Evolutionary conservation across 2,329 filamentous ascomycete species (phyloP).

Genomic region (Ophiostoma sp.): DNA sequence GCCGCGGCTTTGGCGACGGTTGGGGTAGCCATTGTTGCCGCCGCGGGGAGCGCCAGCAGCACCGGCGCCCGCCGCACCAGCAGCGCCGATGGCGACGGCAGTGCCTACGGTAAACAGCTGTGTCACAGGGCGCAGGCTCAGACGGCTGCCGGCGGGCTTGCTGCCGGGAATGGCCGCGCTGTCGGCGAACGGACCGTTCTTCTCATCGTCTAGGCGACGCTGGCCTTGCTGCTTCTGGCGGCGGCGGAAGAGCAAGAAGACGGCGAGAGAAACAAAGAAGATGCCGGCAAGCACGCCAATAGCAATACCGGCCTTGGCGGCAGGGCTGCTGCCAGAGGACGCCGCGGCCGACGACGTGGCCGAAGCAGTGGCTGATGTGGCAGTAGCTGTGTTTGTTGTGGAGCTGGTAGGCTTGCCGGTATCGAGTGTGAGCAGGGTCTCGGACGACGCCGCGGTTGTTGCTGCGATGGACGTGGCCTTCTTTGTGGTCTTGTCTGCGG

Average conservation of each 20-base stretch:
- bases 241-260: conserved; percentile 65
- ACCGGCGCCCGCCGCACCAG: conserved; percentile 14
- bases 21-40: conserved; percentile 30
- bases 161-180: conserved; percentile 20
- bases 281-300: conserved; percentile 72
- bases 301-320: conserved; percentile 72
- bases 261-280: conserved; percentile 58
- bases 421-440: conserved; percentile 22
- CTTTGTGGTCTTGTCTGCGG: conserved; percentile 9
- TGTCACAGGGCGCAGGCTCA: conserved; percentile 79
- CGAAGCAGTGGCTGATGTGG: conserved; percentile 4
- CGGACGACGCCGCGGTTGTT: conserved; percentile 13
- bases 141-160: conserved; percentile 49
- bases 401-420: conserved; percentile 14
- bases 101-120: conserved; percentile 66
- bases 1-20: conserved; percentile 48
- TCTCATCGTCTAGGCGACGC: conserved; percentile 58
- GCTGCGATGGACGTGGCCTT: conserved; percentile 9
- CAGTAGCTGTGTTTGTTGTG: background rate
- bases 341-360: background rate
- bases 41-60: background rate
- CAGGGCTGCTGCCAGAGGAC: conserved; percentile 28
- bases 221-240: conserved; percentile 58
- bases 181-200: conserved; percentile 43
- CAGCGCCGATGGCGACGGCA: conserved; percentile 19